Base-by-base conservation (phyloP, 352 stramenopile species). In the Globisporangium sylvaticum region DNA sequence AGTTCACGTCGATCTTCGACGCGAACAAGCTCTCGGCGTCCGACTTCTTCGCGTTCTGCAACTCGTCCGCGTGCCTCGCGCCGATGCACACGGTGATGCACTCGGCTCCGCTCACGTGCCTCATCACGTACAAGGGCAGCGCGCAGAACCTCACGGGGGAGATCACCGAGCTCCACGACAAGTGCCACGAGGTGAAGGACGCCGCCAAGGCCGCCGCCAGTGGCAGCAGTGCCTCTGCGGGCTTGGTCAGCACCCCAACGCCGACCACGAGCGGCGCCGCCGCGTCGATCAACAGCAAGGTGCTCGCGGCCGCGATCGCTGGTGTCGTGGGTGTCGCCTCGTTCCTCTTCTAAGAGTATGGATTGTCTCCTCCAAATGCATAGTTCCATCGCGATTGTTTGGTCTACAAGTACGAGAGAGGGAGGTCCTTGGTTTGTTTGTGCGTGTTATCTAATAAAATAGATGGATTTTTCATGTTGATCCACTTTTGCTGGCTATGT, bases 11-110 rank as follows among this genome's bases (percentile, higher is more conserved):
- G 24, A 58, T 83, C 31, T 83, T 87, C 54, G 79, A 83, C 54
- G 77, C 76, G 27, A 62, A 73, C 10, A 81, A 88, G 56, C 79
- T 91, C 54, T 78, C 71, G 31, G 44, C 62, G 31, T 9, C 65
- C 14, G 77, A 89, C 22, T 78, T 91, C n/a, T 15, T 85, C 27
- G 62, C 64, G 53, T 89, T 86, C 63, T 90, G 83, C 70, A 76
- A 81, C 61, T 85, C 78, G 58, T 78, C 71, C 7, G 70, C 62
- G 22, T 91, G 83, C 60, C 75, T 91, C 39, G 72, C 77, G 25
- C 83, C 83, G 7, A 31, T 91, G n/a, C 83, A 91, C 70, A 71
- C 70, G 55, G 57, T 87, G 25, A 73, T 89, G 67, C 61, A 68
- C 24, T 66, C 68, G 2, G 55, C 77, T 31, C 75, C 77, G 37